These are phyloP conservation scores for Verticillium klebahnii DNA, from an alignment of 2,329 filamentous ascomycete genomes.

Conservation along the genomic window DNA sequence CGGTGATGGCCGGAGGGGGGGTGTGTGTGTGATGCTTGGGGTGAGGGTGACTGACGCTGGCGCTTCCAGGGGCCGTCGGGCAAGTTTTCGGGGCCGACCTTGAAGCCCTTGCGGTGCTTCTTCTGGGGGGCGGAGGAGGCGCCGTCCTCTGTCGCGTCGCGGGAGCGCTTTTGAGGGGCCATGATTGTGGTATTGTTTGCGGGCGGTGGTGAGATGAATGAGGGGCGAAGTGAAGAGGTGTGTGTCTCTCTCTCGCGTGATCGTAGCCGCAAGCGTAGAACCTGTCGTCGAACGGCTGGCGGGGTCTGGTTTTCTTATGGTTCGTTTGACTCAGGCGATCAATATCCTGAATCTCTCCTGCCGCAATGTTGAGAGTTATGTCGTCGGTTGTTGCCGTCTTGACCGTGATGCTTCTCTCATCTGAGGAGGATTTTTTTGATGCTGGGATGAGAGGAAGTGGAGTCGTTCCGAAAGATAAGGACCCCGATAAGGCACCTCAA, in stretches of 20 bases:
- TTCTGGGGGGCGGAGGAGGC: constrained; percentile 27
- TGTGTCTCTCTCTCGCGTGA: background rate
- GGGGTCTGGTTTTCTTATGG: background rate
- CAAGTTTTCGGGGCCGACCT: constrained; percentile 82
- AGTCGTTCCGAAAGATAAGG: background rate
- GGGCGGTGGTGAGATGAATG: background rate
- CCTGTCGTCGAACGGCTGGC: background rate
- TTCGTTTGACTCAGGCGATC: background rate
- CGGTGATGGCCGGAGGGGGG: constrained; percentile 3
- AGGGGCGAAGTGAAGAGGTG: background rate
- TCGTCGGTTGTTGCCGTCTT: background rate
- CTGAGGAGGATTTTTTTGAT: background rate
- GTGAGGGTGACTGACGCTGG: constrained; percentile 48
- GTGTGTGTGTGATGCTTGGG: background rate
- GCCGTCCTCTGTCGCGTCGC: background rate
- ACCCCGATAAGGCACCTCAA: background rate
- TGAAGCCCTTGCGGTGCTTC: constrained; percentile 67
- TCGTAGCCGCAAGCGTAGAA: background rate
- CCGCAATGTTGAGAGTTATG: background rate
- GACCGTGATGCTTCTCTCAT: background rate
- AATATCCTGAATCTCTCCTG: background rate
- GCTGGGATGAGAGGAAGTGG: background rate
- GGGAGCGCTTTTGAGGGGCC: background rate
- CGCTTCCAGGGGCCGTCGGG: constrained; percentile 85
- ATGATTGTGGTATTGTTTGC: background rate